Percentiles rank a stretch among this genome's conserved stretches.
Conservation (phyloP, 1,284 basidiomycete genomes). For the Volvariella volvacea region DNA sequence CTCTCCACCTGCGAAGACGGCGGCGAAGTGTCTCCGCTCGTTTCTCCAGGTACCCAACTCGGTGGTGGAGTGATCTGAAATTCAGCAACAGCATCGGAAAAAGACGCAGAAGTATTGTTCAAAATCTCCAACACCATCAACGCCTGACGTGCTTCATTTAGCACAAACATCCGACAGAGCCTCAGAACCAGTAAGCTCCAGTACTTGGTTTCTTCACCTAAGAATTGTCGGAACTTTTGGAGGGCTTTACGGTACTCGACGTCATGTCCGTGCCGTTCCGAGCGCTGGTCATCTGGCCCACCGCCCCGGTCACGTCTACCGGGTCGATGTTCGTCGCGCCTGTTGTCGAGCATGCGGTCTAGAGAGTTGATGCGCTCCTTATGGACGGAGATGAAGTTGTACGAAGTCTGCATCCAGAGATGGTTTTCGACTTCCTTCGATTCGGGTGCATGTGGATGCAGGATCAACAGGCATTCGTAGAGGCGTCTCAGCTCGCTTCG, state of each 20-base stretch:
- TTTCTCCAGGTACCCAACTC: too few species aligned
- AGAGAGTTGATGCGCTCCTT: constrained; percentile 68
- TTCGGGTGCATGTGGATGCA: constrained; percentile 69
- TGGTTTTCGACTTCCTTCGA: constrained; percentile 77
- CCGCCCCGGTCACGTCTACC: constrained; percentile 29
- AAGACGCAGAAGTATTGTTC: too few species aligned
- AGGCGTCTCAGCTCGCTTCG: constrained; percentile 63
- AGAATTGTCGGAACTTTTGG: constrained; percentile 83
- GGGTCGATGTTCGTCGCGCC: constrained; percentile 35
- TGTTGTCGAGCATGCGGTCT: constrained; percentile 51
- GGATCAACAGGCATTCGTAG: constrained; percentile 70
- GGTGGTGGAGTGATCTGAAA: too few species aligned
- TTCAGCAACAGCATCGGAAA: too few species aligned
- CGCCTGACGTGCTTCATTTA: constrained; percentile 50
- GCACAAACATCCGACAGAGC: constrained; percentile 60
- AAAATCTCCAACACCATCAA: constrained; percentile 54
- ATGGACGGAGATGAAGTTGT: constrained; percentile 80
- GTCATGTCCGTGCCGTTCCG: constrained; percentile 29
- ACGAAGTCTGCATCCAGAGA: constrained; percentile 90
- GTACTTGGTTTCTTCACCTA: constrained; percentile 83
- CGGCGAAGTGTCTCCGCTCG: too few species aligned
- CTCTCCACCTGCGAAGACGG: too few species aligned
- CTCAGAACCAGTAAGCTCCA: constrained; percentile 76
- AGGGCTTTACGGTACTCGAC: constrained; percentile 82
- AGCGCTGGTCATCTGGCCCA: constrained; percentile 22